Conservation (phyloP, 441 rosid genomes). For the Melastoma candidum region DNA sequence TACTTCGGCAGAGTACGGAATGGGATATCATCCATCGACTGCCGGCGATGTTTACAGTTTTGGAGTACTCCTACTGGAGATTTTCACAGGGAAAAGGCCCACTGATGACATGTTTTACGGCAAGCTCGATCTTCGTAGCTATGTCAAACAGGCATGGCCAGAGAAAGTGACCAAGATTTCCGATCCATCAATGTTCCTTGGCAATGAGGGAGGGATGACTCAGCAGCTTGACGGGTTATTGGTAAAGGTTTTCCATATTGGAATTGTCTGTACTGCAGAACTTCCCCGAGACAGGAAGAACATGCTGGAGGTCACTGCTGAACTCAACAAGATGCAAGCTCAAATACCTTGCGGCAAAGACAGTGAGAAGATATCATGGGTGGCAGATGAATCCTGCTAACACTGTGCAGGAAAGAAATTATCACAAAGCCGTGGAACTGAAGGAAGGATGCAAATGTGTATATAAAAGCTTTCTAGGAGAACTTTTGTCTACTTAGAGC, state of each 20-base stretch:
- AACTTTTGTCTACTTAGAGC: too few relatives aligned
- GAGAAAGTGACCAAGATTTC: background rate
- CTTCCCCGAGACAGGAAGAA: background rate
- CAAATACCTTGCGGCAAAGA: too few relatives aligned
- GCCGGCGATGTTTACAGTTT: slow-evolving; percentile 6
- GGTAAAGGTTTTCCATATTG: background rate
- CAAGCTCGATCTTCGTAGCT: slow-evolving; percentile 3
- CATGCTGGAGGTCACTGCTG: background rate
- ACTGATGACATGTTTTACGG: background rate
- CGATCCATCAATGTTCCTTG: background rate
- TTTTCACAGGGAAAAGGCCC: slow-evolving; percentile 7
- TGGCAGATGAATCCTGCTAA: too few relatives aligned
- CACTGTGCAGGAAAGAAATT: too few relatives aligned
- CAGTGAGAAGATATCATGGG: too few relatives aligned
- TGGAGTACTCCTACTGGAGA: slow-evolving; percentile 10
- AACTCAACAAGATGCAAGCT: background rate
- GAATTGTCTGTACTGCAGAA: slow-evolving; percentile 4
- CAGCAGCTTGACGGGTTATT: background rate
- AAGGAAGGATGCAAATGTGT: too few relatives aligned
- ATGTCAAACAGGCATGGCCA: slow-evolving; percentile 4
- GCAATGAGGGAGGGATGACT: background rate
- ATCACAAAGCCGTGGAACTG: too few relatives aligned
- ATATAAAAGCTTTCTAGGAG: too few relatives aligned
- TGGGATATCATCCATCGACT: background rate
- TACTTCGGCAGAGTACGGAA: too few relatives aligned